Base-by-base conservation (phyloP, 2,329 filamentous ascomycete species). In the Aschersonia sp. region DNA sequence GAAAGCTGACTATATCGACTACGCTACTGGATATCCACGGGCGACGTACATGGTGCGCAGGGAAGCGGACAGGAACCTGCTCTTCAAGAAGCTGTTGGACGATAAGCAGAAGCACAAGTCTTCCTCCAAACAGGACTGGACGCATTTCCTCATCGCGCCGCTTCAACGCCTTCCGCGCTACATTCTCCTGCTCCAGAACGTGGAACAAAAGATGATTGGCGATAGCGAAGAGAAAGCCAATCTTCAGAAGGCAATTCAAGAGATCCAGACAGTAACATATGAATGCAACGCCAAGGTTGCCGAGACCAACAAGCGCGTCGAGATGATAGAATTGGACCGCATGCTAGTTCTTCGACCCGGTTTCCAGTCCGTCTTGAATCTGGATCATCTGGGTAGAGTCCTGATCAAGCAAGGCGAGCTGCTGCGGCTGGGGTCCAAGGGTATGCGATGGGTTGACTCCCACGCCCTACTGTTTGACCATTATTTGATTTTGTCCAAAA, bases 401-500 rank as follows among this genome's bases (percentile, higher is more conserved):
- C 75, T 98, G 48, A 84, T 98, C 51, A 84, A 84, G 63, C 80
- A 89, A 56, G 92, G 92, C 49, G 89, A 97, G 56, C 69, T 98
- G 49, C 88, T 94, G 61, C 77, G 92, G 52, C 84, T 89, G 70
- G 89, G 91, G 48, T 86, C 83, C 43, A 94, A 86, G 61, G 82
- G 89, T 49, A 92, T 97, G 60, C 84, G 83, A 53, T 95, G 91
- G 84, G 81, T 97, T 5, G 92, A 98, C 58, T 94, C 87, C 0
- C 89, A 96, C 61, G 89, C 87, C 2, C 76, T 98, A 44, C 74
- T 98, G 0, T 97, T 98, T 59, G 94, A 98, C 58, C 89, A 98
- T 65, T 98, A 96, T 63, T 75, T 98, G 40, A 89, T 98, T 35
- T 69, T 98, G 43, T 85, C 92, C 40, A 98, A 98, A 69, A 74